Conservation (phyloP, 257 asterid genomes). For the Solanum pimpinellifolium region DNA sequence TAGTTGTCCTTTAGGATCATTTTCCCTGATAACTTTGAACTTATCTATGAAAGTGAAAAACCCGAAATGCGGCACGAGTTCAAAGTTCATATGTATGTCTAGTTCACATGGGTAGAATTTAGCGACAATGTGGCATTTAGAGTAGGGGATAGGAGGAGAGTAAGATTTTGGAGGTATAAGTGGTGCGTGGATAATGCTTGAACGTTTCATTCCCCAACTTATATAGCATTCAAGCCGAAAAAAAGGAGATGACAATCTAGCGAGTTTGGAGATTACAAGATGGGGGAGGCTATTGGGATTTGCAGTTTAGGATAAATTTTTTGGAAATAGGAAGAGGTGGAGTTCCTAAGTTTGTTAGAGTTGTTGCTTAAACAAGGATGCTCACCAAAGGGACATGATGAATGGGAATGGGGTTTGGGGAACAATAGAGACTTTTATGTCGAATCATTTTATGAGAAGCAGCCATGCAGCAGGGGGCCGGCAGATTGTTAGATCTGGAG, state of each 20-base stretch:
- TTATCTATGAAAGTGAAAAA: neutral
- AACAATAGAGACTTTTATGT: neutral
- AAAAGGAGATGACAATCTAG: neutral
- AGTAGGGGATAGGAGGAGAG: neutral
- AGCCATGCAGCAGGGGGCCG: neutral
- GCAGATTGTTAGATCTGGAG: neutral
- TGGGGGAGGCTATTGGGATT: neutral
- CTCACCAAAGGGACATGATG: neutral
- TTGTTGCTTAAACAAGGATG: neutral
- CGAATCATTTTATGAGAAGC: neutral
- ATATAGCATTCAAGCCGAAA: neutral
- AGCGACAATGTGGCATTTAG: neutral
- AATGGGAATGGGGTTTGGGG: neutral
- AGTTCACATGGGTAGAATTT: neutral
- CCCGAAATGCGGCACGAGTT: neutral
- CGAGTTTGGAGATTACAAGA: neutral
- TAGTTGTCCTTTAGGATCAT: neutral
- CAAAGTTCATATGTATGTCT: neutral
- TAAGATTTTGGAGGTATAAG: neutral
- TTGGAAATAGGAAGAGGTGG: neutral
- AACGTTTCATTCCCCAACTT: neutral
- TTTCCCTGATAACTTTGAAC: neutral
- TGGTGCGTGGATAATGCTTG: neutral
- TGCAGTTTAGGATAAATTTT: neutral
- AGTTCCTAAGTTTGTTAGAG: neutral